Evolutionary conservation across 2,329 filamentous ascomycete genomes (phyloP), one percentile per base, ranked within the genome.

Genomic region (Lasiodiplodia sp.): DNA sequence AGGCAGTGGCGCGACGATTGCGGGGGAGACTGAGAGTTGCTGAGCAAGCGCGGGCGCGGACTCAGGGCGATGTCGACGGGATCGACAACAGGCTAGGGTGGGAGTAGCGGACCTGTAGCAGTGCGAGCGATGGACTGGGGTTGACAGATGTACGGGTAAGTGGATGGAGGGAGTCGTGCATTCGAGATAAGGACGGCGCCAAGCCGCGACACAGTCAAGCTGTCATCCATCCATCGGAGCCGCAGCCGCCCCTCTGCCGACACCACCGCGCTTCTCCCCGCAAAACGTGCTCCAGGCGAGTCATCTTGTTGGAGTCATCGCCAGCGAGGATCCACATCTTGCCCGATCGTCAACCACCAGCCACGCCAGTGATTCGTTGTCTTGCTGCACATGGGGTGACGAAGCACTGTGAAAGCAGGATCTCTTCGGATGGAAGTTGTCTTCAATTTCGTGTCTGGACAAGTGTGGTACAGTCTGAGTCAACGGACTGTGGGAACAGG

Each of bases 261-360:
- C 31, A 34, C 25, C 49, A 25, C 18, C 40, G 25, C n/a, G 14
- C 21, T 34, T 34, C 47, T 37, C 47, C 16, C 60, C 47, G 31
- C 34, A 49, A 25, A 52, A 65, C 62, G 62, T 65, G 62, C 49
- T 21, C 23, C 23, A 23, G 31, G 28, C 34, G 37, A 23, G 63
- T 44, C 63, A 56, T 34, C 51, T 47, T 52, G 63, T 65, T 53
- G 47, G 63, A 66, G 31, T 34, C 63, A 66, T 66, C 63, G 11
- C 10, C 11, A 40, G 31, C 25, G 2, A 28, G 10, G 31, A 51
- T 44, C 57, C 44, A 28, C 58, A 16, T 37, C 44, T n/a, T 40
- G 23, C 21, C 38, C 21, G 23, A 23, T 37, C 23, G 31, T 25
- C 55, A 40, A 38, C 53, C 21, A 21, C 31, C 53, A 18, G 12